phyloP scores from a whole-genome alignment of 2,329 filamentous ascomycete species.

The Aspergillus intermedius region DNA sequence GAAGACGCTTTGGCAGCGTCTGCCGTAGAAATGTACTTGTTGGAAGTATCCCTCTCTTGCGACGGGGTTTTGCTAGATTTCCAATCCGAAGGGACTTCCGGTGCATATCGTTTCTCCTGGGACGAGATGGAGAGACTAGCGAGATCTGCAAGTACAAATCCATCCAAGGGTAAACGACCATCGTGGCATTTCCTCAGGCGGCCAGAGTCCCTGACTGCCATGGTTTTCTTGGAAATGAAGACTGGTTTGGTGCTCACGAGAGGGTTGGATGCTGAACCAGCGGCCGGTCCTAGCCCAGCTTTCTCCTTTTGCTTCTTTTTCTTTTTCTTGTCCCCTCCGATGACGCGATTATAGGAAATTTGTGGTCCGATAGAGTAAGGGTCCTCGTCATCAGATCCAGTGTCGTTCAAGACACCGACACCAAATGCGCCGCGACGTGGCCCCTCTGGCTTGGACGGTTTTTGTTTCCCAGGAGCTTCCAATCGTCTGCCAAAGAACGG shows the following conservation, averaged over 20 bases:
- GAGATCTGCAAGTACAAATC: constrained; percentile 64
- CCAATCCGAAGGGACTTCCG: constrained; percentile 56
- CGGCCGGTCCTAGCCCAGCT: constrained; percentile 19
- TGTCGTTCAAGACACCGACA: constrained; percentile 84
- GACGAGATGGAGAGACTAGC: constrained; percentile 43
- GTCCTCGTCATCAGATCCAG: constrained; percentile 90
- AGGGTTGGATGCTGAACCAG: constrained; percentile 53
- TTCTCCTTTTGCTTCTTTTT: constrained; percentile 50
- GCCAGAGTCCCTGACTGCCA: constrained; percentile 36
- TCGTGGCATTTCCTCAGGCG: constrained; percentile 70
- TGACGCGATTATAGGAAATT: constrained; percentile 76
- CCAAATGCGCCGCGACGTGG: constrained; percentile 64
- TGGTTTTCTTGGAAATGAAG: constrained; percentile 64
- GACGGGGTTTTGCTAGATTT: constrained; percentile 52
- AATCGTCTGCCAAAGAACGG: constrained; percentile 34
- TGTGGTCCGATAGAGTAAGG: constrained; percentile 86
- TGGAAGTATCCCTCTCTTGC: constrained; percentile 23
- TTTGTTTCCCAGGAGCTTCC: constrained; percentile 27
- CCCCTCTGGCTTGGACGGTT: constrained; percentile 48
- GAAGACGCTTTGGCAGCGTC: constrained; percentile 72
- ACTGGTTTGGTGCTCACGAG: constrained; percentile 61
- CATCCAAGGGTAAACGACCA: constrained; percentile 69
- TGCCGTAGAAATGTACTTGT: constrained; percentile 57
- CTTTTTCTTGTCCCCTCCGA: constrained; percentile 78
- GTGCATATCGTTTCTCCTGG: constrained; percentile 40